Evolutionary conservation across 2,329 filamentous ascomycete genomes (phyloP), one percentile per base, ranked within the genome.

Genomic region (Diaporthe nobilis): DNA sequence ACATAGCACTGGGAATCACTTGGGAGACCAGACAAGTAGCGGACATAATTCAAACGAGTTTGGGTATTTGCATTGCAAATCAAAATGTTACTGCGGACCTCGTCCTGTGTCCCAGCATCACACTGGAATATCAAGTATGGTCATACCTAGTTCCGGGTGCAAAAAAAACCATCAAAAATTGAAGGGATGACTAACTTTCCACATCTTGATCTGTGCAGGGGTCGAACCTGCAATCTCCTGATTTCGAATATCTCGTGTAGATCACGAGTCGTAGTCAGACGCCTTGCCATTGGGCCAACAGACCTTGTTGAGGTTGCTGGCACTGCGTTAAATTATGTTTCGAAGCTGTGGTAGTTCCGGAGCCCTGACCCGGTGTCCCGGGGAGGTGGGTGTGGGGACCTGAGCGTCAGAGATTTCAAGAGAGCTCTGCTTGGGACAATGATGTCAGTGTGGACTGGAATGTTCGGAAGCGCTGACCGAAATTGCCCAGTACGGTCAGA

Each of bases 221-320:
- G 68, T 76, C 76, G 75, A 77, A 77, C 75, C 76, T 76, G 76
- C 68, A 76, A 77, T 75, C 76, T 77, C 76, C 76, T 77, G 76
- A 77, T 76, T 57, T 3, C 47, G 63, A 39, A 28, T 20, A 13
- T 42, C 65, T 17, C 34, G 25, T 53, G 31, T 4, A 25, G 9
- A 17, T 65, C 44, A 39, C 31, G 22, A 65, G 44, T 85, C 83
- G 84, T 85, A 85, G 84, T 85, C 84, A 85, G 83, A 85, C 84
- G 84, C 83, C 83, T 84, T 85, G 83, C 80, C 84, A 85, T 84
- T 84, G 82, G 82, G 81, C 82, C 82, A 85, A 75, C 76, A 63
- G 75, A 63, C 75, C 71, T 65, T 65, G 58, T 73, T 73, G 37
- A 12, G 51, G 34, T 25, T 7, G 1, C 2, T 1, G 1, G 15